Percentiles rank a stretch among this genome's conserved stretches.
Evolutionary conservation across 2,329 filamentous ascomycete species (phyloP).

Genomic region (Rhytidhysteron rufulum): DNA sequence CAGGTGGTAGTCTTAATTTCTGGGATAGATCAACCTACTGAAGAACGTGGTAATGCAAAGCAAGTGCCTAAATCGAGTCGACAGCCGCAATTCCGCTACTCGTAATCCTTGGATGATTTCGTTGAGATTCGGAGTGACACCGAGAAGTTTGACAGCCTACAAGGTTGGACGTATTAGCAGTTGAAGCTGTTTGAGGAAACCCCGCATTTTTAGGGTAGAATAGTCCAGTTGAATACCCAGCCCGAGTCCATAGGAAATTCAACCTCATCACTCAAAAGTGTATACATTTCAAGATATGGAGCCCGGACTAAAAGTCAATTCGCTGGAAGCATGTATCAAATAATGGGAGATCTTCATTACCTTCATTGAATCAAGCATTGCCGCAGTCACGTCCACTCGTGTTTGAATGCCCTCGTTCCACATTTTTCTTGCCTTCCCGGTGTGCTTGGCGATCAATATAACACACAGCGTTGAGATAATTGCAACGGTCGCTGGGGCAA

Average conservation of each 20-base stretch:
- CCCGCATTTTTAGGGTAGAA: no score
- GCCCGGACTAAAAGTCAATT: not conserved
- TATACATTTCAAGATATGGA: no score
- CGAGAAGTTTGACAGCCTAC: not conserved
- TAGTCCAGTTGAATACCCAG: no score
- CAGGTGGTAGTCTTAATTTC: no score
- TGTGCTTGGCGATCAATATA: not conserved
- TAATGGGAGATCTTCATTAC: conserved; percentile 10
- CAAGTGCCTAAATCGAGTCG: not conserved
- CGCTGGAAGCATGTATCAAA: no score
- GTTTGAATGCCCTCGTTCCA: conserved; percentile 13
- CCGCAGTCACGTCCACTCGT: conserved; percentile 12
- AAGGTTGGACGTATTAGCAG: no score
- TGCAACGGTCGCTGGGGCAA: not conserved
- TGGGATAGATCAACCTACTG: no score
- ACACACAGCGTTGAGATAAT: not conserved
- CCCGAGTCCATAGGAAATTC: no score
- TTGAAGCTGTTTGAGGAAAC: no score
- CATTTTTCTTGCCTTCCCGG: conserved; percentile 8
- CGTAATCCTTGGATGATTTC: not conserved
- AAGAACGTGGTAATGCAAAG: not conserved
- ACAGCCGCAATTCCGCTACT: not conserved
- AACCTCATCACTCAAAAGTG: no score
- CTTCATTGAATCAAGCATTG: conserved; percentile 13
- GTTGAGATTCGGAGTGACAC: not conserved